Evolutionary conservation across 2,329 filamentous ascomycete species (phyloP).

Genomic region (Biscogniauxia sp.): DNA sequence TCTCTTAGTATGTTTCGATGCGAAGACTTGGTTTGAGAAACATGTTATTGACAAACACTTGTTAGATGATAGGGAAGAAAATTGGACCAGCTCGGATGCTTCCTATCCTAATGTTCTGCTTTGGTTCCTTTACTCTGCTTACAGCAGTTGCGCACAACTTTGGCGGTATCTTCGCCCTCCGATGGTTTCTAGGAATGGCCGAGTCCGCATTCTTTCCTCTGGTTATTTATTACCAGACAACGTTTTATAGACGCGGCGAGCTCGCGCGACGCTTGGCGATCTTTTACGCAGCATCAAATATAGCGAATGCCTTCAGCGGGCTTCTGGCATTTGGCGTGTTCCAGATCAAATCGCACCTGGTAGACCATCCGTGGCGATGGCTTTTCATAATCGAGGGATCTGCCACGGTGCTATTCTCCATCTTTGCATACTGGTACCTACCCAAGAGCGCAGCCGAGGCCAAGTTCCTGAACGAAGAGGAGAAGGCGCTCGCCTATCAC

Average conservation of each 20-base stretch:
- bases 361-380: slow-evolving; percentile 45
- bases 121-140: slow-evolving; percentile 64
- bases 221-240: slow-evolving; percentile 56
- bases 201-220: slow-evolving; percentile 69
- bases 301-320: slow-evolving; percentile 59
- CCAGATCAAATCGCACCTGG: slow-evolving; percentile 39
- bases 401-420: slow-evolving; percentile 58
- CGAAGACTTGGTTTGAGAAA: no score
- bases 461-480: slow-evolving; percentile 61
- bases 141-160: slow-evolving; percentile 58
- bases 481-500: slow-evolving; percentile 66
- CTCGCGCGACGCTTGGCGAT: slow-evolving; percentile 67
- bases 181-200: slow-evolving; percentile 68
- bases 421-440: slow-evolving; percentile 68
- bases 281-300: slow-evolving; percentile 74
- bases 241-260: slow-evolving; percentile 70
- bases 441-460: slow-evolving; percentile 63
- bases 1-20: no score
- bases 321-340: slow-evolving; percentile 49
- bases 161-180: slow-evolving; percentile 61
- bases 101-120: slow-evolving; percentile 63
- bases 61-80: slow-evolving; percentile 62
- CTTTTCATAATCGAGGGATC: slow-evolving; percentile 49
- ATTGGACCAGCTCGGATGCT: slow-evolving; percentile 63
- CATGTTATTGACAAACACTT: no score